These are phyloP conservation scores for Coemansia sp. DNA, from an alignment of 192 early-diverging fungal genomes.

Conservation along the genomic window DNA sequence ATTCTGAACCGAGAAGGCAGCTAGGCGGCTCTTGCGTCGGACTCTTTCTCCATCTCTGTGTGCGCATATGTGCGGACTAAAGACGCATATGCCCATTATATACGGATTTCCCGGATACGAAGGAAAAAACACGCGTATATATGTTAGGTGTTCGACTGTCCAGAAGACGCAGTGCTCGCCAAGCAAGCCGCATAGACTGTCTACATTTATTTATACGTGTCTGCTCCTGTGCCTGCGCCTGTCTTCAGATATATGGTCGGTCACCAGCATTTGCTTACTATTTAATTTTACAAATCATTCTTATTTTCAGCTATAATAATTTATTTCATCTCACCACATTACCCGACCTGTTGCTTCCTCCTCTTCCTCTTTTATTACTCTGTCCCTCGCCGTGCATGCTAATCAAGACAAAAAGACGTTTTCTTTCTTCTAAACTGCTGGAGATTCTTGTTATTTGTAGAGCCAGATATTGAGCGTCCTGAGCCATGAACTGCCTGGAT, in stretches of 20 bases:
- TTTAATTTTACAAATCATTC: background rate
- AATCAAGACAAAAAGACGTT: background rate
- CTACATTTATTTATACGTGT: background rate
- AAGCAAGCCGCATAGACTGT: background rate
- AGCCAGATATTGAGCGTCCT: conserved; percentile 36
- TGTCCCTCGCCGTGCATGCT: background rate
- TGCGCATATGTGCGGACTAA: no score
- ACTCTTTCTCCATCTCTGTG: no score
- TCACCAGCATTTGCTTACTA: background rate
- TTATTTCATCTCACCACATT: background rate
- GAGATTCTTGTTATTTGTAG: conserved; percentile 14
- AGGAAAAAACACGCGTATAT: no score
- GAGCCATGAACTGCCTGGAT: conserved; percentile 1
- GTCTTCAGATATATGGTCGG: background rate
- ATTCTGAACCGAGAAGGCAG: background rate
- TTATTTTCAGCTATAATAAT: background rate
- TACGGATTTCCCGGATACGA: no score
- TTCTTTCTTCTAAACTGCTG: conserved; percentile 3
- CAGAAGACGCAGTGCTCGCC: no score
- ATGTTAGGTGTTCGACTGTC: no score
- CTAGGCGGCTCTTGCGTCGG: no score
- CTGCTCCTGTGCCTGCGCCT: no score
- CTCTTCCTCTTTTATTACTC: background rate
- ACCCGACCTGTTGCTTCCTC: background rate
- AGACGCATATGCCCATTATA: no score